phyloP scores from a whole-genome alignment of 306 rosid species.

The Casuarina equisetifolia region DNA sequence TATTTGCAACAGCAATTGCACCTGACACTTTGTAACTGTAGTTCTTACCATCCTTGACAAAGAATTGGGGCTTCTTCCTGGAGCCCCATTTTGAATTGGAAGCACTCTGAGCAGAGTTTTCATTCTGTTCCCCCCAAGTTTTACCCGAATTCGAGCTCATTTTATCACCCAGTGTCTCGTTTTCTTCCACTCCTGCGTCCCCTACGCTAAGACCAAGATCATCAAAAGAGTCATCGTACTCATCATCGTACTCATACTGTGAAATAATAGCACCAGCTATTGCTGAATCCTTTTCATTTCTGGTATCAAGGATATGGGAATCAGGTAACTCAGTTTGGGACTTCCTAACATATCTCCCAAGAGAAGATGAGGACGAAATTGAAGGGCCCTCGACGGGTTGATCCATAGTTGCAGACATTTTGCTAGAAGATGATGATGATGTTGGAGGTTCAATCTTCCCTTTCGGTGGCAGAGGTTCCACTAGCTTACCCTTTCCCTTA shows the following conservation, averaged over 20 bases:
- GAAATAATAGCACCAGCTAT: constrained; percentile 56
- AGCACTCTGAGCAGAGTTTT: constrained; percentile 42
- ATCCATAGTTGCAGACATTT: constrained; percentile 35
- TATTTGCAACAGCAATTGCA: constrained; percentile 81
- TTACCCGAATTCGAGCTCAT: constrained; percentile 37
- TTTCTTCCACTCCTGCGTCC: constrained; percentile 73
- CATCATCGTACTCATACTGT: constrained; percentile 91
- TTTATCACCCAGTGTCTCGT: constrained; percentile 44
- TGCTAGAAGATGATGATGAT: constrained; percentile 28
- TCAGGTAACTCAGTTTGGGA: constrained; percentile 50
- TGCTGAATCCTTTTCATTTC: constrained; percentile 40
- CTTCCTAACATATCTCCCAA: constrained; percentile 83
- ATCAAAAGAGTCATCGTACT: constrained; percentile 94
- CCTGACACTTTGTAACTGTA: constrained; percentile 97
- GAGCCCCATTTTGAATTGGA: constrained; percentile 88
- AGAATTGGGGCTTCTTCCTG: constrained; percentile 77
- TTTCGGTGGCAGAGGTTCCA: constrained; percentile 43
- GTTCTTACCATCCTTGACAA: constrained; percentile 95
- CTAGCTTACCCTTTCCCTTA: constrained; percentile 84
- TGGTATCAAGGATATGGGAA: constrained; percentile 50
- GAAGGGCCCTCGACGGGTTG: constrained; percentile 41
- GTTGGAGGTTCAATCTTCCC: constrained; percentile 42
- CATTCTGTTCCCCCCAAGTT: constrained; percentile 43
- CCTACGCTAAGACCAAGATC: constrained; percentile 91
- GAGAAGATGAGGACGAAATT: constrained; percentile 53